phyloP scores from a whole-genome alignment of 768 basidiomycete genomes.

The Lactarius quietus region DNA sequence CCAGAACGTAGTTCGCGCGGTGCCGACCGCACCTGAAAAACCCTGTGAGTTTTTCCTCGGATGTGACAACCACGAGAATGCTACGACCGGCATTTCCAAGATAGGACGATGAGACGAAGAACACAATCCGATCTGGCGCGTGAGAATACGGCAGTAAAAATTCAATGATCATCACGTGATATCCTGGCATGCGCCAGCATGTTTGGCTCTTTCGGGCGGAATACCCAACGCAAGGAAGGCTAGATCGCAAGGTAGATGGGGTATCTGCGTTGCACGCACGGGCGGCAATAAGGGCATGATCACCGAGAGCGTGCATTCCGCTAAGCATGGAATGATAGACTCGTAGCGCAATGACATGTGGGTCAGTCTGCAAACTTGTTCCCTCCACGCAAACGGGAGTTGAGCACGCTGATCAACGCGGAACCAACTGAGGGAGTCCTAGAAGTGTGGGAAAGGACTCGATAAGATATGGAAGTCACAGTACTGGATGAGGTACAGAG shows the following conservation, averaged over 20 bases:
- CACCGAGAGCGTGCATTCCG: conserved; percentile 61
- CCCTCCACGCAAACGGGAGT: conserved; percentile 16
- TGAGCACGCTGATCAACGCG: conserved; percentile 24
- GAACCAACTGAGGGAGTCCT: conserved; percentile 30
- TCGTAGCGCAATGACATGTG: conserved; percentile 52
- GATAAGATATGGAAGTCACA: conserved; percentile 55
- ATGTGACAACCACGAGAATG: conserved; percentile 45
- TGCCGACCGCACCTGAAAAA: conserved; percentile 43
- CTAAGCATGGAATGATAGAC: conserved; percentile 59
- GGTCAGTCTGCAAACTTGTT: conserved; percentile 40
- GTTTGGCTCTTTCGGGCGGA: conserved; percentile 29
- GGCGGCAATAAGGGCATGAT: conserved; percentile 53
- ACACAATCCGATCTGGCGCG: conserved; percentile 37
- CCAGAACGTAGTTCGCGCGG: conserved; percentile 26
- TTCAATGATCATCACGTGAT: conserved; percentile 57
- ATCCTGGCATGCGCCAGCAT: too few species aligned
- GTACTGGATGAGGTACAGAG: conserved; percentile 44
- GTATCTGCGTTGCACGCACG: conserved; percentile 21
- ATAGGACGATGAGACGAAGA: too few species aligned
- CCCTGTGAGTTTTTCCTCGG: conserved; percentile 54
- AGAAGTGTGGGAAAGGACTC: conserved; percentile 58
- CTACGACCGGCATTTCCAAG: too few species aligned
- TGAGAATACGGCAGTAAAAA: conserved; percentile 36
- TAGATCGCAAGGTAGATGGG: conserved; percentile 10
- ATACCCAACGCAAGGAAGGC: too few species aligned